phyloP scores from a whole-genome alignment of 805 yeast species.

The Saitoella complicata region DNA sequence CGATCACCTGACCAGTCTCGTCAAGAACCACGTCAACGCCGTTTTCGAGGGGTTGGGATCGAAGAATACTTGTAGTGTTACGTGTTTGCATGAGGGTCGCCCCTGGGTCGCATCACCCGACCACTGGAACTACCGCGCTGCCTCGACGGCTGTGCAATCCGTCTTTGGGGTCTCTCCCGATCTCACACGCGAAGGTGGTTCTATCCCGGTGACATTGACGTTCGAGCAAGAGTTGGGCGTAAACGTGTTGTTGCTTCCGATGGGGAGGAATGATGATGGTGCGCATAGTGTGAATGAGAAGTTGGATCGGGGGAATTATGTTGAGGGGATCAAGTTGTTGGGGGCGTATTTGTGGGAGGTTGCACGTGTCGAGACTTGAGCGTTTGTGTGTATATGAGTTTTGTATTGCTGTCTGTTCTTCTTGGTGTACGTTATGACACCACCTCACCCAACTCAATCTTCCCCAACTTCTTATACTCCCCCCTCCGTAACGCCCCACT shows the following conservation, averaged over 20 bases:
- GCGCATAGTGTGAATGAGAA: conserved; percentile 98
- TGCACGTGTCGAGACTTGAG: conserved; percentile 9
- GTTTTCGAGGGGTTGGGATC: conserved; percentile 55
- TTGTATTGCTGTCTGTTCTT: too few species aligned
- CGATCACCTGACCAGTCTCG: conserved; percentile 59
- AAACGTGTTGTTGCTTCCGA: conserved; percentile 76
- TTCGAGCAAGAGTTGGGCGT: conserved; percentile 80
- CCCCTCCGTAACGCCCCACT: too few species aligned
- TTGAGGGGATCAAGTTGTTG: conserved; percentile 84
- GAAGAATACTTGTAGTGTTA: conserved; percentile 56
- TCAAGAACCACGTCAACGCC: conserved; percentile 49
- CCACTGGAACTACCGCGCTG: conserved; percentile 86
- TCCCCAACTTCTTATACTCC: too few species aligned
- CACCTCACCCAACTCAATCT: too few species aligned
- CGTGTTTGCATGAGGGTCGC: conserved; percentile 82
- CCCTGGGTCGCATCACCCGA: conserved; percentile 94
- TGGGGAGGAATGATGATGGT: conserved; percentile 99
- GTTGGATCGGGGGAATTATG: conserved; percentile 71
- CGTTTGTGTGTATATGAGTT: too few species aligned
- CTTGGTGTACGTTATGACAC: too few species aligned
- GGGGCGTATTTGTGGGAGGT: conserved; percentile 87
- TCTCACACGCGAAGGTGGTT: conserved; percentile 97
- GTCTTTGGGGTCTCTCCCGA: conserved; percentile 96
- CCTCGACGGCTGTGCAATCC: conserved; percentile 79
- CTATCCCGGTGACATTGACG: conserved; percentile 90